Percentiles rank a stretch among this genome's conserved stretches.
phyloP scores from a whole-genome alignment of 2,329 filamentous ascomycete species.

The Colletotrichum sp. region DNA sequence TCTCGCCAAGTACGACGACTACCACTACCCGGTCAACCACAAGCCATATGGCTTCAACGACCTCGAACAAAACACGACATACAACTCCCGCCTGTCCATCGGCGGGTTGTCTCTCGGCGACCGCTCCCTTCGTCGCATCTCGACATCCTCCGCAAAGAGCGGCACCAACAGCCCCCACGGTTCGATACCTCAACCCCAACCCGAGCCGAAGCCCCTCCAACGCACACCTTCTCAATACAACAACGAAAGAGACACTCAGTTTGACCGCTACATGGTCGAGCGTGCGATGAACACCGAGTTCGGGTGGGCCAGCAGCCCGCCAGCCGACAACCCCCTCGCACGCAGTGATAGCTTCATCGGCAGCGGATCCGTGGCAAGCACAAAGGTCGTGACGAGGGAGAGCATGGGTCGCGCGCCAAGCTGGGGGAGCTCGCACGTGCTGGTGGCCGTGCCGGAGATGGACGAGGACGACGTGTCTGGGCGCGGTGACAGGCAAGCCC shows the following conservation, averaged over 20 bases:
- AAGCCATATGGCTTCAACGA: constrained; percentile 51
- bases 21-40: constrained; percentile 53
- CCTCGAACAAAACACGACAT: constrained; percentile 24
- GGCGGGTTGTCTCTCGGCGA: constrained; percentile 8
- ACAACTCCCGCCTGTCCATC: constrained; percentile 15
- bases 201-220: not conserved
- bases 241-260: constrained; percentile 32
- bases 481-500: constrained; percentile 31
- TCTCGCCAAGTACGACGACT: constrained; percentile 54
- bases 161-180: not conserved
- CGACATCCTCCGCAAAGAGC: constrained; percentile 16
- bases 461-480: constrained; percentile 31
- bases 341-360: constrained; percentile 31
- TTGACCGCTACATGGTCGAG: constrained; percentile 34
- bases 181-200: not conserved
- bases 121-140: constrained; percentile 21
- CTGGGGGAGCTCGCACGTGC: constrained; percentile 40
- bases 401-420: constrained; percentile 36
- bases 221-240: constrained; percentile 24
- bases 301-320: constrained; percentile 30
- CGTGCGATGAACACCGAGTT: constrained; percentile 37
- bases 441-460: constrained; percentile 45
- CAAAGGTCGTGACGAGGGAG: constrained; percentile 12
- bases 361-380: constrained; percentile 23
- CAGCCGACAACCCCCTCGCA: constrained; percentile 13